Conservation (phyloP, 2,329 filamentous ascomycete genomes). For the Exophiala spinifera region DNA sequence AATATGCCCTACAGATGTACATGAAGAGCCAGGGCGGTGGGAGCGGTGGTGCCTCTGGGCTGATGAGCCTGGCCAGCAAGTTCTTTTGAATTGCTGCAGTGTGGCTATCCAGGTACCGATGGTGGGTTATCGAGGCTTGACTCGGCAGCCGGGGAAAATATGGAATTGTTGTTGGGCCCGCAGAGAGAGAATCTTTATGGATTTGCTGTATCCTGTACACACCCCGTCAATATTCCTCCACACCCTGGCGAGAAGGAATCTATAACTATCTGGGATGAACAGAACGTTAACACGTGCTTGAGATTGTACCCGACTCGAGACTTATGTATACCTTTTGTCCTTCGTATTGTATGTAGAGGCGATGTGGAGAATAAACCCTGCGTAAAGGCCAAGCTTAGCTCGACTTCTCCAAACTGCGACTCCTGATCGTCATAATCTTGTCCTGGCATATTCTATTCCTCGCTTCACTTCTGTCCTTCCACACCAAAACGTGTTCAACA, state of each 20-base stretch:
- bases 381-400: background rate
- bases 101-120: background rate
- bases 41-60: conserved; percentile 47
- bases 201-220: too few species aligned
- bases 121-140: too few species aligned
- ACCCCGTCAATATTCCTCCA: too few species aligned
- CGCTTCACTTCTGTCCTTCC: background rate
- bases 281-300: too few species aligned
- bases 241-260: too few species aligned
- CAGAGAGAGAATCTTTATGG: too few species aligned
- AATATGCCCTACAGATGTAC: conserved; percentile 90
- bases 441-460: background rate
- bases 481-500: background rate
- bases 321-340: too few species aligned
- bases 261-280: too few species aligned
- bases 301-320: too few species aligned
- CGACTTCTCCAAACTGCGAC: background rate
- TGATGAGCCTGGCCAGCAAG: conserved; percentile 60
- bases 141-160: too few species aligned
- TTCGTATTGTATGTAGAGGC: too few species aligned
- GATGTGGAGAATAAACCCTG: background rate
- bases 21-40: conserved; percentile 68
- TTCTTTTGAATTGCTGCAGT: conserved; percentile 45
- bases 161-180: too few species aligned
- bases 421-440: background rate